Percentiles rank a stretch among this genome's conserved stretches.
These are phyloP conservation scores for Vitis hybrid DNA, from an alignment of 177 flowering plant species.

Conservation along the genomic window DNA sequence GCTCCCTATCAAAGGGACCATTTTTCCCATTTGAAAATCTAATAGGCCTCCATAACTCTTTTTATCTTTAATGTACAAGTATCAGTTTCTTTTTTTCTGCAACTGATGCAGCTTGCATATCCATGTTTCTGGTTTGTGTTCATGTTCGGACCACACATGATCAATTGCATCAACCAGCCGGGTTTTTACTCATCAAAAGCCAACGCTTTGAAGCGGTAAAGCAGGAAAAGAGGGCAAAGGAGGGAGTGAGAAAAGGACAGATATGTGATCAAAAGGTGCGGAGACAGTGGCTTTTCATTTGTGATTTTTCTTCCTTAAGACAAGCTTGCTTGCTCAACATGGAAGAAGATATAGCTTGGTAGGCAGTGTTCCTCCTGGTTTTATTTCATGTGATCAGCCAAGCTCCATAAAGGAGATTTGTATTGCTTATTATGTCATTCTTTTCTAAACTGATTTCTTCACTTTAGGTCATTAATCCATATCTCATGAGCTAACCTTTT, in stretches of 20 bases:
- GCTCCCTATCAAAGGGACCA: background rate
- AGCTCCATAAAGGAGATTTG: background rate
- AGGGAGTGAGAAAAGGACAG: background rate
- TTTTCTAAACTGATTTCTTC: constrained; percentile 9
- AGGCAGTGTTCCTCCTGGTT: background rate
- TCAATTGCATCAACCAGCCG: constrained; percentile 63
- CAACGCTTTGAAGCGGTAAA: constrained; percentile 11
- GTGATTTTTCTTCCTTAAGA: constrained; percentile 12
- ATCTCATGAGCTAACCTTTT: too few species aligned
- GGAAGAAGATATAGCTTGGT: constrained; percentile 3
- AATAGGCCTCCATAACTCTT: background rate
- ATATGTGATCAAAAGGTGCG: background rate
- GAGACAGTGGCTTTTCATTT: background rate
- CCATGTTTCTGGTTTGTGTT: constrained; percentile 74
- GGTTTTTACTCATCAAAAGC: constrained; percentile 77
- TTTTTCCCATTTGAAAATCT: background rate
- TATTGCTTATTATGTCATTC: constrained; percentile 2
- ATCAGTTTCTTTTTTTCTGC: constrained; percentile 25
- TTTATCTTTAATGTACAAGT: background rate
- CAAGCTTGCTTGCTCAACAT: constrained; percentile 16
- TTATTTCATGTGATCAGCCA: background rate
- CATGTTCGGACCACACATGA: constrained; percentile 47
- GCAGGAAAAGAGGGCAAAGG: background rate
- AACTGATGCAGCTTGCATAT: constrained; percentile 73
- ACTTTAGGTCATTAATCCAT: background rate